A percentile compares a stretch with the other conserved stretches of the same genome.
These are phyloP conservation scores for Termitomyces titanicus DNA, from an alignment of 768 basidiomycete genomes.

Conservation along the genomic window DNA sequence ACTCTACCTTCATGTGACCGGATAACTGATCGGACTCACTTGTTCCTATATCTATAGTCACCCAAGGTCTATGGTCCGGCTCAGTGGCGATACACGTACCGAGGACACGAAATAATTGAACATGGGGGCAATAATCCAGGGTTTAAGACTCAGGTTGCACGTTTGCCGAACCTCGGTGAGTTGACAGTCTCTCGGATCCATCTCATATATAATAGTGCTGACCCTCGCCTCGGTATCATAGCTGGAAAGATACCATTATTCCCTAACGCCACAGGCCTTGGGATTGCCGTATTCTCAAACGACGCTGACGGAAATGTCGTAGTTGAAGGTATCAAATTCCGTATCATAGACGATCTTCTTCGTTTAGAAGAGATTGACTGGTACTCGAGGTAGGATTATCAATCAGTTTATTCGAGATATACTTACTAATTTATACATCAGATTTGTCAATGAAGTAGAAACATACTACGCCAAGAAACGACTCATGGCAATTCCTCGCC, in stretches of 20 bases:
- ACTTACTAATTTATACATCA: constrained; percentile 1
- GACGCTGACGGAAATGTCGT: constrained; percentile 32
- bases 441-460: constrained; percentile 24
- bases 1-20: not conserved
- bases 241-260: constrained; percentile 14
- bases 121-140: constrained; percentile 41
- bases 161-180: constrained; percentile 14
- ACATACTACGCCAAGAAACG: constrained; percentile 21
- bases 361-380: constrained; percentile 32
- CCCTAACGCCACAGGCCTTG: constrained; percentile 33
- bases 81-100: constrained; percentile 36
- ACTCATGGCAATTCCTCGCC: constrained; percentile 19
- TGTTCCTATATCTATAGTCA: constrained; percentile 21
- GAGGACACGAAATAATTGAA: constrained; percentile 38
- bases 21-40: no score
- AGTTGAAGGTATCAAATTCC: constrained; percentile 33
- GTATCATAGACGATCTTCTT: constrained; percentile 34
- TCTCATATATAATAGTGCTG: not conserved
- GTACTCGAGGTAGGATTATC: constrained; percentile 28
- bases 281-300: constrained; percentile 36
- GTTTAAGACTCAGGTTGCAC: constrained; percentile 22
- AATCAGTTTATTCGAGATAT: not conserved
- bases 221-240: not conserved
- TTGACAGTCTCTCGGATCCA: not conserved
- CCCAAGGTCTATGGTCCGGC: constrained; percentile 37